Evolutionary conservation across 345 rosid species (phyloP).

Genomic region (Euphorbia tirucalli): DNA sequence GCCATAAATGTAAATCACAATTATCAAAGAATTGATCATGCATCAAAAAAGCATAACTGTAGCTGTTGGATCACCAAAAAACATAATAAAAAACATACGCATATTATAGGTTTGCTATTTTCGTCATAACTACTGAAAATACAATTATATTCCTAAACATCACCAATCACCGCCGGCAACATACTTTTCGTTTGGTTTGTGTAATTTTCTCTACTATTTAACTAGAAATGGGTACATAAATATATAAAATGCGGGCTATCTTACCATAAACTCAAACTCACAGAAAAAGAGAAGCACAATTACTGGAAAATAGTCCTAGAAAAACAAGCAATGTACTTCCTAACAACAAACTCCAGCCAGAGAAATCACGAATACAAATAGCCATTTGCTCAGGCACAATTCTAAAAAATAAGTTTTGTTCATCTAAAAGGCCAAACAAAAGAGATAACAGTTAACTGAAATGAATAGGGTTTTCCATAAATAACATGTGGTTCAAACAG

Average conservation of each 20-base stretch:
- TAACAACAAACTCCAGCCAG: neutral
- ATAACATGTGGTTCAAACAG: too few species aligned
- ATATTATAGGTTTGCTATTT: neutral
- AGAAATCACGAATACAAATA: neutral
- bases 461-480: neutral
- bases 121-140: neutral
- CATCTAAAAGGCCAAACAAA: neutral
- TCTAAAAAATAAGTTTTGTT: neutral
- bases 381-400: neutral
- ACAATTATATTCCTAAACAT: neutral
- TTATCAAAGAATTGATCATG: neutral
- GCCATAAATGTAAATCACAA: neutral
- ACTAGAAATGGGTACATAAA: neutral
- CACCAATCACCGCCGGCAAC: neutral
- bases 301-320: neutral
- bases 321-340: neutral
- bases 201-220: neutral
- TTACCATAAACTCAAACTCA: neutral
- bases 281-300: neutral
- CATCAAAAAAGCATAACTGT: neutral
- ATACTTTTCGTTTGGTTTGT: neutral
- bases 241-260: neutral
- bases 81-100: neutral
- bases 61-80: too few species aligned
- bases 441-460: neutral